Evolutionary conservation across 495 filamentous ascomycete species (phyloP), one percentile per base, ranked within the genome.

Genomic region (Penicillium paradoxum): DNA sequence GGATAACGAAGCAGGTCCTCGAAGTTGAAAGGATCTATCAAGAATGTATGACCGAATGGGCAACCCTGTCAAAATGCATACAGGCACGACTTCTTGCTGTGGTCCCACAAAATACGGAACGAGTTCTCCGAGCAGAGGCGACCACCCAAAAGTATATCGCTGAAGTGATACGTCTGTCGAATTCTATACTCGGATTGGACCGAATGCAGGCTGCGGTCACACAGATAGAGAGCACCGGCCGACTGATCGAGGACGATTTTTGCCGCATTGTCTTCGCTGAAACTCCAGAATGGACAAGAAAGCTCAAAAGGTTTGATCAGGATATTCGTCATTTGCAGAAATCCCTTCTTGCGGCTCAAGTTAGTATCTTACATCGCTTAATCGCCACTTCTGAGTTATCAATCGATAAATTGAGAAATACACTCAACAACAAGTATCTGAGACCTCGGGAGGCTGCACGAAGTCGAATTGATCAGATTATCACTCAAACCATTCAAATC

Each of bases 361-460:
- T 2, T 9, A 38, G 1, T 1, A 7, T 34, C 15, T 17, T 51
- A 0, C 6, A 11, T 8, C 9, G 6, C 5, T 38, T 17, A 25
- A 1, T 51, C 19, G 8, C 33, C 7, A 25, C 11, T 3, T 51
- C 49, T 8, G 27, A 17, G n/a, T 17, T 17, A 13, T 51, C 37
- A 2, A 43, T 43, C 8, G 4, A 2, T 30, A 11, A 9, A 5
- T 25, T 61, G 14, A 11, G 3, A 42, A 14, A 40, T 1, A 13
- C 32, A 9, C 14, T 66, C 6, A 4, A 62, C 9, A 2, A 30
- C 7, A 51, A 61, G 9, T 66, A 56, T 30, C 17, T 58, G 17
- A 9, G 2, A 15, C 60, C 67, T 39, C 63, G 64, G 36, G 2
- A 52, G 13, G 46, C 54, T 39, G 67, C 67, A 9, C 53, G 63